Base-by-base conservation (phyloP, 306 rosid species). In the Fragaria nilgerrensis region DNA sequence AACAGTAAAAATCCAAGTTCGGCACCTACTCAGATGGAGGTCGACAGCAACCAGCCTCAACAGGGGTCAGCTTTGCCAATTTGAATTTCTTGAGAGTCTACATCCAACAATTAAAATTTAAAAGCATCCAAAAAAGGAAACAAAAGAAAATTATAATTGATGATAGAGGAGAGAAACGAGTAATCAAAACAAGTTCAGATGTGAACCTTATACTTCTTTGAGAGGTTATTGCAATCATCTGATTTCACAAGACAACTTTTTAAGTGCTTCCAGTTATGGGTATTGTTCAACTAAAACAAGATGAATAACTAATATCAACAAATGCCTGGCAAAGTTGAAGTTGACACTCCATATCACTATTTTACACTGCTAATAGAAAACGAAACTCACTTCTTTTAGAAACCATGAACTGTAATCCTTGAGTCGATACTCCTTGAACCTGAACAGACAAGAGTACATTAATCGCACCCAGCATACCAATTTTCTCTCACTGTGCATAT, bases 341-440 rank as follows among this genome's bases (percentile, higher is more conserved):
- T 9, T 15, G 15, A 48, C 32, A 25, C 20, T 61, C 48, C 48
- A 75, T 29, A 71, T 53, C 9, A 48, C 20, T 75, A 79, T 49
- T 82, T 45, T 23, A 48, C 45, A 56, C 29, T 45, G 55, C 75
- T 11, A 78, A 53, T n/a, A 44, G 48, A 25, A 43, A 63, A 41
- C 45, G 37, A 73, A 55, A 68, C 63, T 77, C 68, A 89, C 98
- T 91, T 95, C 89, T 81, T 92, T 95, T 82, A 92, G 86, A 78
- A 92, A 95, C 96, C 96, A 95, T 55, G 97, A 82, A 84, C 96
- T 92, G 78, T 89, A 95, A 84, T 95, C 98, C 80, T 88, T 87
- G 75, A 95, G 92, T 75, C 89, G 93, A 87, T 95, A 95, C 82
- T 95, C 98, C 86, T 95, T 95, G 81, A 90, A 95, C 85, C 98